Conservation (phyloP, 1,284 basidiomycete species). For the Volvariella surrecta region DNA sequence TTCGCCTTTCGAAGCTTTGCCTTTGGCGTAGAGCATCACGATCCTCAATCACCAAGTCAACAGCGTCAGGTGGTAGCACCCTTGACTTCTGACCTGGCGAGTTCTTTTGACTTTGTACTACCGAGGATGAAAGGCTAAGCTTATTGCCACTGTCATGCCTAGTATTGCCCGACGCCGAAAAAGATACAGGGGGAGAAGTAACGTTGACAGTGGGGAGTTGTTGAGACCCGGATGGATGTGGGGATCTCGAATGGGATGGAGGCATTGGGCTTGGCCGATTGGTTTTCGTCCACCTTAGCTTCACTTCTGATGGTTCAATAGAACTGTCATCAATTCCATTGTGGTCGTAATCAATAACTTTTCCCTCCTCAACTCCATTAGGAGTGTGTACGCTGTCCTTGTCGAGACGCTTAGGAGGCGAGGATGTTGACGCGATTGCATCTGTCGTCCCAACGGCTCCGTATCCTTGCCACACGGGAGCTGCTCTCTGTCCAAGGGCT, state of each 20-base stretch:
- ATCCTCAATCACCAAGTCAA: conserved; percentile 72
- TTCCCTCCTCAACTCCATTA: conserved; percentile 7
- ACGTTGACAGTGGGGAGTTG: no score
- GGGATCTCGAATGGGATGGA: background rate
- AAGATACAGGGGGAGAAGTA: no score
- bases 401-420: conserved; percentile 12
- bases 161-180: no score
- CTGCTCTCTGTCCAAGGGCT: conserved; percentile 25
- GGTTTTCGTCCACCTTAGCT: conserved; percentile 38
- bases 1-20: conserved; percentile 38
- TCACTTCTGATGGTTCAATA: conserved; percentile 26
- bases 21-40: conserved; percentile 30
- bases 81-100: conserved; percentile 10
- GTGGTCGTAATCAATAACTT: conserved; percentile 36
- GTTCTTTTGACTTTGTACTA: conserved; percentile 4
- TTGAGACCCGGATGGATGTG: no score
- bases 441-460: conserved; percentile 39
- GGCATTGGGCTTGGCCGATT: background rate
- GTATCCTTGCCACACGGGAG: conserved; percentile 42
- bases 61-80: conserved; percentile 60
- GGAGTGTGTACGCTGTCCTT: conserved; percentile 11
- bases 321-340: conserved; percentile 22
- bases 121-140: background rate
- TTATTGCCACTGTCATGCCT: no score
- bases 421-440: conserved; percentile 6